These are phyloP conservation scores for Breviolum minutum DNA, from an alignment of 73 alveolate species.

Conservation along the genomic window DNA sequence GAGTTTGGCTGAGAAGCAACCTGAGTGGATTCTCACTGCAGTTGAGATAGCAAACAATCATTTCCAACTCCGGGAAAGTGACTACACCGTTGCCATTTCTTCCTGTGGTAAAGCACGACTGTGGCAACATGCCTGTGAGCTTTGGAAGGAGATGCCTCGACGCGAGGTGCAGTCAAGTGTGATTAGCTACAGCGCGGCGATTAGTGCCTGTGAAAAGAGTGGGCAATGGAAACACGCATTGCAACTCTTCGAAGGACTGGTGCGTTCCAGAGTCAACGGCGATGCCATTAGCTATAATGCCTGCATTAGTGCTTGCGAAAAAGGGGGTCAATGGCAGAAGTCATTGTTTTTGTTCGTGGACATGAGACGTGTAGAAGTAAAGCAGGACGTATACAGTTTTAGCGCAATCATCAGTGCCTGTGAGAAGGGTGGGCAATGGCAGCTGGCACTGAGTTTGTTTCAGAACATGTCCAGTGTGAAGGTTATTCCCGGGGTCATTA, in stretches of 20 bases:
- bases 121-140: slow-evolving; percentile 37
- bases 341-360: neutral
- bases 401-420: slow-evolving; percentile 10
- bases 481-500: neutral
- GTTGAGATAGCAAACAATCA: neutral
- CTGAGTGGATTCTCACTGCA: neutral
- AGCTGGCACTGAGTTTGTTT: slow-evolving; percentile 26
- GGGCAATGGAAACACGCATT: slow-evolving; percentile 14
- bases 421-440: slow-evolving; percentile 40
- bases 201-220: slow-evolving; percentile 19
- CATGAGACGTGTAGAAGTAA: neutral
- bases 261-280: neutral
- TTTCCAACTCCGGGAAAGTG: neutral
- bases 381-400: slow-evolving; percentile 5
- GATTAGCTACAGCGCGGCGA: slow-evolving; percentile 7
- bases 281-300: slow-evolving; percentile 3
- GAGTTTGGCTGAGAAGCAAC: neutral
- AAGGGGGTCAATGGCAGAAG: neutral
- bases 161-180: neutral
- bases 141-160: neutral
- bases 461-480: neutral
- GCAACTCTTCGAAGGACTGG: neutral
- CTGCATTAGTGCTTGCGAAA: slow-evolving; percentile 18
- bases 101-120: neutral
- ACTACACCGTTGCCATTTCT: neutral